Conservation (phyloP, 2,329 filamentous ascomycete genomes). For the Xylariaceae sp. region DNA sequence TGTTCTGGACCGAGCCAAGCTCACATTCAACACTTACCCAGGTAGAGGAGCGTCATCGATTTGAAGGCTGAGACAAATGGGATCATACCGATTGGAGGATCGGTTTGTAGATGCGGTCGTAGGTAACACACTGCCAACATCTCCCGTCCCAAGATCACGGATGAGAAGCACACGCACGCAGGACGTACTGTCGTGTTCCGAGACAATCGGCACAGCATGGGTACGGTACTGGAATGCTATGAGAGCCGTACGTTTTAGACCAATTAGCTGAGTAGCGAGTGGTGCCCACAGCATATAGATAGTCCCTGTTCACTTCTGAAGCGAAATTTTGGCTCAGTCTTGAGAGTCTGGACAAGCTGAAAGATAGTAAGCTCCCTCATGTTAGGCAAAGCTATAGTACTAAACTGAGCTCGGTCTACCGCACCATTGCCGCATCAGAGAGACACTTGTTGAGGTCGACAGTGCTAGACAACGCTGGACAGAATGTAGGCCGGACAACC, state of each 20-base stretch:
- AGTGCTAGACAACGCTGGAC: neutral
- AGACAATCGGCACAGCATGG: slow-evolving; percentile 1
- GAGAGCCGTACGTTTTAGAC: too few species aligned
- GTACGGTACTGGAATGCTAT: neutral
- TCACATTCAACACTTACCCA: too few species aligned
- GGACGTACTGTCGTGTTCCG: neutral
- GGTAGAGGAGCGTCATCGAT: neutral
- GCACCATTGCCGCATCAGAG: too few species aligned
- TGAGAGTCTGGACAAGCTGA: too few species aligned
- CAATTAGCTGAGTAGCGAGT: too few species aligned
- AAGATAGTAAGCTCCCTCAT: too few species aligned
- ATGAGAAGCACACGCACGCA: neutral
- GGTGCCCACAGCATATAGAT: too few species aligned
- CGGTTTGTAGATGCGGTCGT: slow-evolving; percentile 6
- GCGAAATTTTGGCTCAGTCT: too few species aligned
- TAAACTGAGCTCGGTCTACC: too few species aligned
- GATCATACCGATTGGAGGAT: slow-evolving; percentile 23
- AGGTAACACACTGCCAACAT: slow-evolving; percentile 8
- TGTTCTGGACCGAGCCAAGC: too few species aligned
- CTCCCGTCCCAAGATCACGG: slow-evolving; percentile 1
- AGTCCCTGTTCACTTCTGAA: too few species aligned
- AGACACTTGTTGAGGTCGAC: neutral
- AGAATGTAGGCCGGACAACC: neutral
- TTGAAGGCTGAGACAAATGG: slow-evolving; percentile 9
- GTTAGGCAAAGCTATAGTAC: too few species aligned